Percentiles rank a stretch among this genome's conserved stretches.
These are phyloP conservation scores for Wickerhamomyces sydowiorum DNA, from an alignment of 805 yeast species.

Conservation along the genomic window DNA sequence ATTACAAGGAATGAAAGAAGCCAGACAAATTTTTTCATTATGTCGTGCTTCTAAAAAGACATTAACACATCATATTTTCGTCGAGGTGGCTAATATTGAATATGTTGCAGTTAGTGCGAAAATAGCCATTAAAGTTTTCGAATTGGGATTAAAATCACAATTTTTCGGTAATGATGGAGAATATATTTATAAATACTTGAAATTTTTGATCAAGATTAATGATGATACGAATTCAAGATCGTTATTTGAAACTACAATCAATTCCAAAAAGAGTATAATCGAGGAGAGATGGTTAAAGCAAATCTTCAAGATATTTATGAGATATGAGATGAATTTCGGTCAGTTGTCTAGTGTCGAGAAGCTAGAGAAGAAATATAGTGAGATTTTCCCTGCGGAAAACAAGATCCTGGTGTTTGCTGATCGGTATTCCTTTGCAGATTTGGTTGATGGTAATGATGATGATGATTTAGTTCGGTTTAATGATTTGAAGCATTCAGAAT, in stretches of 20 bases:
- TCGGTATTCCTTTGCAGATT: conserved; percentile 28
- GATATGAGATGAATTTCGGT: conserved; percentile 65
- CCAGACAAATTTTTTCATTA: conserved; percentile 64
- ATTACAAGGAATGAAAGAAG: conserved; percentile 59
- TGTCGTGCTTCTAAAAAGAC: conserved; percentile 50
- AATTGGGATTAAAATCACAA: conserved; percentile 59
- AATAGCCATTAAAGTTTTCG: conserved; percentile 72
- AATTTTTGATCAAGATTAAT: conserved; percentile 61
- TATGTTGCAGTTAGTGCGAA: conserved; percentile 57
- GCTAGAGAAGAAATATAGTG: conserved; percentile 61
- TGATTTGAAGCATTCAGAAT: conserved; percentile 24
- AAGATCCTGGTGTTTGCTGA: conserved; percentile 30
- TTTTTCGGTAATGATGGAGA: conserved; percentile 47
- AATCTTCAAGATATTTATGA: conserved; percentile 53
- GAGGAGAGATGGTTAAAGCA: conserved; percentile 32
- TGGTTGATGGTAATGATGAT: conserved; percentile 9
- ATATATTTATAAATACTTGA: conserved; percentile 63
- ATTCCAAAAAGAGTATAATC: conserved; percentile 30
- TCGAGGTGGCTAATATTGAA: conserved; percentile 80
- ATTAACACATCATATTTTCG: conserved; percentile 70
- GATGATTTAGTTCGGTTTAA: conserved; percentile 21
- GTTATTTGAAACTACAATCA: conserved; percentile 71
- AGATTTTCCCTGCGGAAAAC: conserved; percentile 57
- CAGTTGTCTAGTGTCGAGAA: conserved; percentile 61
- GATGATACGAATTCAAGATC: conserved; percentile 72